Base-by-base conservation (phyloP, 2,329 filamentous ascomycete genomes). In the Aspergillus oerlinghausenensis region DNA sequence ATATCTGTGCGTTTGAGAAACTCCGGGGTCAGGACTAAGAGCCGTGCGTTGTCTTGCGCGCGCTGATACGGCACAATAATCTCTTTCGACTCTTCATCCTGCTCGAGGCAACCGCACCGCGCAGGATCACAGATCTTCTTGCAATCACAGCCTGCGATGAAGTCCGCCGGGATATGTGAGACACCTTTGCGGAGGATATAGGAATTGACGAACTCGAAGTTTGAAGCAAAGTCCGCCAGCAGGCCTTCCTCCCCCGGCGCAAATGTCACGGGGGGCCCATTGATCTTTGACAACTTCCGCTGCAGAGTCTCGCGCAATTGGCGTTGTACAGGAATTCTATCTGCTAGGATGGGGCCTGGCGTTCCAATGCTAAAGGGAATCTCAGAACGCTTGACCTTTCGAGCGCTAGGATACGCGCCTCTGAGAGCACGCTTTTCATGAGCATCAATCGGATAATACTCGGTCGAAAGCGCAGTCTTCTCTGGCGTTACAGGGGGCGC, bases 161-260 rank as follows among this genome's bases (percentile, higher is more conserved):
- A 76, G 4, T 60, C 68, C 5, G 67, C 58, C 0, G 60, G 56
- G 1, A 69, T 66, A 0, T 55, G 62, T 1, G 56, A 49, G 2
- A 75, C 72, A 0, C 70, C 73, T 5, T 70, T 60, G 0, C 67
- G 67, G 3, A 75, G 55, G 40, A 70, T 70, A 51, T 76, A 75
- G 1, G 63, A 54, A 35, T 73, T 71, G 3, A 74, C 60, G 17
- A 77, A 77, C n/a, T 72, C 70, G 53, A 76, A 76, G 43, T 73
- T 73, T 0, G 67, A 55, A 0, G 66, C 65, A 10, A 71, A 64
- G 1, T 63, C 57, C 1, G 69, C 61, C 0, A 72, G 60, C 7
- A 51, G 52, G 2, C 49, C 50, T 4, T 64, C 58, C 19, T 62
- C 57, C 0, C 53, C 55, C 0, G 59, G 52, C 0, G 59, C 60